Base-by-base conservation (phyloP, 108 stramenopile species). In the Chaetoceros muelleri region DNA sequence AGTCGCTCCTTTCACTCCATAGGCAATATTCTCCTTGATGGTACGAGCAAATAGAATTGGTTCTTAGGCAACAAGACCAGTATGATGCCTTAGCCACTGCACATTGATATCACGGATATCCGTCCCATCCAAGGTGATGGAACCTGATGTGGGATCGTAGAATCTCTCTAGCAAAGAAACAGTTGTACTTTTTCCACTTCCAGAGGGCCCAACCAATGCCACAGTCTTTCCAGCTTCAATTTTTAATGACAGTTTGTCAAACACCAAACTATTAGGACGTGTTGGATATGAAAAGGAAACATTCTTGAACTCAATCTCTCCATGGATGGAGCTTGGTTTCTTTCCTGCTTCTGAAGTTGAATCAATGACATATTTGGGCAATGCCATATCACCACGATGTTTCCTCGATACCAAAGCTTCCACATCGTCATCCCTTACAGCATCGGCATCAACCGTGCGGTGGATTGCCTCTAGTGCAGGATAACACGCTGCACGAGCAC, bases 61-160 rank as follows among this genome's bases (percentile, higher is more conserved):
- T 52, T 97, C 96, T 65, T 99, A 96, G 16, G 78, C 72, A 1
- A 99, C 98, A 24, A 90, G 79, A 5, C 96, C 98, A 44, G 98
- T 82, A 28, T 81, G 49, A 18, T 51, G 51, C 2, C 98, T 72
- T 10, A 97, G 71, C 48, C 79, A 68, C 21, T 52, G 51, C n/a
- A 94, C 81, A 59, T 97, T 92, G 52, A 95, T 40, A 31, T 82
- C 75, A 28, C 70, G 68, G 26, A 97, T 49, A 62, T 98, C 74
- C n/a, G 60, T 62, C 24, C 94, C 98, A 55, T 99, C 95, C 16
- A 99, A 47, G 20, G 48, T 50, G 19, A 99, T 69, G 0, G 25
- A 47, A 1, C 97, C 97, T 2, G 46, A 57, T 10, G 58, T 45
- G 0, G 85, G 83, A 61, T 96, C 95, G 65, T 99, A 99, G 65